Evolutionary conservation across 306 rosid species (phyloP), one percentile per base, ranked within the genome.

Genomic region (Cicer cuneatum): DNA sequence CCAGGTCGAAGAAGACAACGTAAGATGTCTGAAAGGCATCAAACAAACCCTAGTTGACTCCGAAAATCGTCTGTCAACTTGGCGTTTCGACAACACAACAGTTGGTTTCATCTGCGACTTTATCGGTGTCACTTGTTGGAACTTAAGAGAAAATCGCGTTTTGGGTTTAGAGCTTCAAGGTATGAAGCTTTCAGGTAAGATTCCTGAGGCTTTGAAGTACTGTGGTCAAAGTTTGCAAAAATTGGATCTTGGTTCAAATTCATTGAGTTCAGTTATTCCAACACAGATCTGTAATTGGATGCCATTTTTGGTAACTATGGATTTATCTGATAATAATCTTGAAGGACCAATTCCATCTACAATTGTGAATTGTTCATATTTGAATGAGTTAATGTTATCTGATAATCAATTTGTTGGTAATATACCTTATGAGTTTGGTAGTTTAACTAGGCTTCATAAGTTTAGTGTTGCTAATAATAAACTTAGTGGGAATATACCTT

Each of bases 121-220:
- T 68, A 84, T 73, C 0, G 97, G 96, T 0, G 89, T 94, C 0
- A 0, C 83, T 0, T 91, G 98, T 83, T 94, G 98, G 97, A 91
- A 94, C 79, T 73, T 45, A 1, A 81, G 77, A 16, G 98, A 94
- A 85, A 90, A 88, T 56, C 93, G 98, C 3, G 80, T 94, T 9
- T 2, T 86, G 1, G 63, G 69, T 37, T 80, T 94, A 35, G 84
- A 79, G 54, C 88, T 94, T 9, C 73, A 68, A 3, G 89, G 80
- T 1, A 79, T 90, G 85, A 67, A 69, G 18, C 85, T 94, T 1
- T 78, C 89, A 0, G 97, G 98, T 14, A 19, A 14, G 75, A 29
- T 94, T 58, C 90, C 95, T 0, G 82, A 83, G 66, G 80, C 86
- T 0, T 40, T 94, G 48, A 73, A 90, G 71, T 87, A 80, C 78